Evolutionary conservation across 106 monocot genomes (phyloP), one percentile per base, ranked within the genome.

Genomic region (Dendrobium huoshanense): DNA sequence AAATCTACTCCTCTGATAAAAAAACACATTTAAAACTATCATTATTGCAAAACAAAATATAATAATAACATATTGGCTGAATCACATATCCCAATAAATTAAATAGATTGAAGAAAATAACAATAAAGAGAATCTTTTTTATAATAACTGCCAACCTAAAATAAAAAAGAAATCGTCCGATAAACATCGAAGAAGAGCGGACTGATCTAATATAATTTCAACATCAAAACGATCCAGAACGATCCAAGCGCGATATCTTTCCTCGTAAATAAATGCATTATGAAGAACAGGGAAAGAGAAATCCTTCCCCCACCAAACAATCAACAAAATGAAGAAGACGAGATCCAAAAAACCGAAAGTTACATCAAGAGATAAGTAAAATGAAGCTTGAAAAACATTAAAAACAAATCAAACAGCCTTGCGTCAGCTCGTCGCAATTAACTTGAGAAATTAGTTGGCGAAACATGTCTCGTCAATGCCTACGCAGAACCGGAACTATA

Each of bases 1-100:
- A 49, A 76, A 76, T 76, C 49, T 47, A 25, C 49, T 76, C 42
- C 27, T 74, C 74, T n/a, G 43, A 74, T 19, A 74, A 44, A 41
- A 20, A 70, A 70, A 33, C 37, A 16, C 70, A 17, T 67, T 67
- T 27, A 24, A 67, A 67, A 67, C 1, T 29, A 67, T 27, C 31
- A 24, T 67, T 27, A 67, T 67, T 67, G 31, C 9, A 29, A 67
- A 67, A 24, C 22, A 27, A 24, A 67, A 25, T 25, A 67, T 7
- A 67, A 67, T 67, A 27, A 27, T 19, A 67, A 29, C 25, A 67
- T 25, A 67, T 67, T 25, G 67, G 67, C 22, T 67, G 67, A 24
- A 67, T 64, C 67, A 5, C 67, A 56, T 56, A 11, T 56, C 13
- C 13, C 15, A 56, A 56, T 17, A 8, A 56, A 56, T 56, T 56